Base-by-base conservation (phyloP, 352 stramenopile genomes). In the Phytophthora nicotianae region DNA sequence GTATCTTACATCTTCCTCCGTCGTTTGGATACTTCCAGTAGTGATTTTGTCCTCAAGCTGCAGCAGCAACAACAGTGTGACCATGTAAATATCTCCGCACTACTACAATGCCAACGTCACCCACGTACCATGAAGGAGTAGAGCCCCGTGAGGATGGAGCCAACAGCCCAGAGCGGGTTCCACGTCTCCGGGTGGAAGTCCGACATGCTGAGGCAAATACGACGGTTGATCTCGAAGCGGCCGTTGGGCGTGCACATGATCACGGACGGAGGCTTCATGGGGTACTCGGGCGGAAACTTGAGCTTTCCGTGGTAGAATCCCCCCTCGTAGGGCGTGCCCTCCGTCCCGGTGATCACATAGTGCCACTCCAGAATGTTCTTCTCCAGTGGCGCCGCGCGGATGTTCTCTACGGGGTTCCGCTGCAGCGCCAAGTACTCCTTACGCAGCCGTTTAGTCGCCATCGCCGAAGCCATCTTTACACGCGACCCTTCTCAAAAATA, bases 111-210 rank as follows among this genome's bases (percentile, higher is more conserved):
- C 27, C 27, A 13, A 13, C 27, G 9, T 33, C 9, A 33, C 27
- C 27, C 27, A 38, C 32, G 32, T 65, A 92, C 83, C 91, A 98
- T 97, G 72, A 99, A 99, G 4, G 90, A 98, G 65, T 97, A 97
- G 16, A 98, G 72, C 0, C 96, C 96, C 43, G 90, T 98, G 54
- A 99, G 79, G 65, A 99, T 98, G 40, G 94, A 98, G 58, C 81
- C 93, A 29, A 98, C 91, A 24, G 82, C 96, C 95, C 95, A 98
- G 89, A 98, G 97, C 17, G 96, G 96, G 74, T 98, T 98, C 96
- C 96, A 98, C 14, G 86, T 96, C 73, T 98, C 93, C 6, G 93
- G 93, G 59, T 98, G 95, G 74, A 97, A 98, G 71, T 98, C 95
- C 48, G 86, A 97, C 94, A 98, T 98, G 62, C 79, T 96, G 6